Base-by-base conservation (phyloP, 139 green algal species). In the Diplosphaera chodatii region DNA sequence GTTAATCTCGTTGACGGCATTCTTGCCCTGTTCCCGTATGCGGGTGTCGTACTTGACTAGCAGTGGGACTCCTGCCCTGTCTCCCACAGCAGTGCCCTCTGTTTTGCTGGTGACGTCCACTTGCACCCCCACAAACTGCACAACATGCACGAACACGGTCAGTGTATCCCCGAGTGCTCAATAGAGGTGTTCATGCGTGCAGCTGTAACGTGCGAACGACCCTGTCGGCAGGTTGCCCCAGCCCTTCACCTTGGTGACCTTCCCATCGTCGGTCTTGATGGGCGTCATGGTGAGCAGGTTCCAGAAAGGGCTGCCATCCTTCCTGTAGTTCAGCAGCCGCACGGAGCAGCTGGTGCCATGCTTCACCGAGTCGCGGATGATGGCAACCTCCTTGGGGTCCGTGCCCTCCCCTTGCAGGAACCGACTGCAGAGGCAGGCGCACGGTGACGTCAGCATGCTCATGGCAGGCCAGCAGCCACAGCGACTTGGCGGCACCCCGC, bases 371-470 rank as follows among this genome's bases (percentile, higher is more conserved):
- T 88, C 76, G 10, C 91, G 83, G 32, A 99, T 83, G 67, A 91
- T 90, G 5, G 81, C 74, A 27, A 98, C 84, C 68, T 94, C 86
- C 74, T 93, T 91, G 5, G 85, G 88, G 80, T 97, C 90, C 20
- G 94, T 99, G 40, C 88, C 93, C 77, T 96, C 87, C 6, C 94
- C 94, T 74, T 99, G 94, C n/a, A 98, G 78, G 83, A 98, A 99
- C 32, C 95, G 93, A 79, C 91, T 95, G 85, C 77, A n/a, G n/a
- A n/a, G n/a, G n/a, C n/a, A n/a, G n/a, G n/a, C n/a, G n/a, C n/a
- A n/a, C n/a, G n/a, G n/a, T n/a, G n/a, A n/a, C n/a, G n/a, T n/a
- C n/a, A n/a, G n/a, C n/a, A n/a, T n/a, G n/a, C n/a, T n/a, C n/a
- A n/a, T n/a, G n/a, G n/a, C n/a, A n/a, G n/a, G n/a, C n/a, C n/a